Evolutionary conservation across 1,139 yeast species (phyloP).

Genomic region (Pneumocystis oryctolagi): DNA sequence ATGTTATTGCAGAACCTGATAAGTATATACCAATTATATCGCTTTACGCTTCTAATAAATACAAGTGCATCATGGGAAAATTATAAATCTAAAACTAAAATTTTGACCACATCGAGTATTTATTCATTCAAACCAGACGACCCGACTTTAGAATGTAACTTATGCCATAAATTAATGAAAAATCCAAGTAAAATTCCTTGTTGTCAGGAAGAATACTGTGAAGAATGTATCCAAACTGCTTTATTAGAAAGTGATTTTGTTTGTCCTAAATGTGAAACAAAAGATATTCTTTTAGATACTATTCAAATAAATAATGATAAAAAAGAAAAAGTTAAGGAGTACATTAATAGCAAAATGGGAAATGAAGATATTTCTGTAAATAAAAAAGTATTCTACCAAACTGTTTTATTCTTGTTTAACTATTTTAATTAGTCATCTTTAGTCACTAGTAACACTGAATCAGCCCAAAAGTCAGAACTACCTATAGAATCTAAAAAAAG

Average conservation of each 20-base stretch:
- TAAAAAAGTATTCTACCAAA: slow-evolving; percentile 4
- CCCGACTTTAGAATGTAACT: slow-evolving; percentile 45
- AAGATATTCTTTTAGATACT: slow-evolving; percentile 63
- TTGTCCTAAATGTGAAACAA: slow-evolving; percentile 73
- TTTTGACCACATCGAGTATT: slow-evolving; percentile 31
- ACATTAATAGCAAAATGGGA: slow-evolving; percentile 31
- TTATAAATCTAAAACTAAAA: slow-evolving; percentile 34
- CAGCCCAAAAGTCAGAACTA: not conserved
- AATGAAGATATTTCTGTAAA: slow-evolving; percentile 15
- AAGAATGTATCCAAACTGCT: slow-evolving; percentile 50
- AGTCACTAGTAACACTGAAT: not conserved
- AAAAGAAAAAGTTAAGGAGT: slow-evolving; percentile 39
- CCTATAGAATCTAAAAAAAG: slow-evolving; percentile 4
- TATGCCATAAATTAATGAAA: slow-evolving; percentile 45
- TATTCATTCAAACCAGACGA: slow-evolving; percentile 41
- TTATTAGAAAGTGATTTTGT: slow-evolving; percentile 72
- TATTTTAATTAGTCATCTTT: not conserved
- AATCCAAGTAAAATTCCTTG: slow-evolving; percentile 82
- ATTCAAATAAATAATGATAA: slow-evolving; percentile 46
- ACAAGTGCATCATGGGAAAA: slow-evolving; percentile 64
- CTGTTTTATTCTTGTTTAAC: not conserved
- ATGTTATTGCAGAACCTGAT: slow-evolving; percentile 90
- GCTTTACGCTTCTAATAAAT: not conserved
- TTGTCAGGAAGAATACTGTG: slow-evolving; percentile 48
- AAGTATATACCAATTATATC: slow-evolving; percentile 20